Conservation (phyloP, 2,329 filamentous ascomycete genomes). For the Fusarium sp. region DNA sequence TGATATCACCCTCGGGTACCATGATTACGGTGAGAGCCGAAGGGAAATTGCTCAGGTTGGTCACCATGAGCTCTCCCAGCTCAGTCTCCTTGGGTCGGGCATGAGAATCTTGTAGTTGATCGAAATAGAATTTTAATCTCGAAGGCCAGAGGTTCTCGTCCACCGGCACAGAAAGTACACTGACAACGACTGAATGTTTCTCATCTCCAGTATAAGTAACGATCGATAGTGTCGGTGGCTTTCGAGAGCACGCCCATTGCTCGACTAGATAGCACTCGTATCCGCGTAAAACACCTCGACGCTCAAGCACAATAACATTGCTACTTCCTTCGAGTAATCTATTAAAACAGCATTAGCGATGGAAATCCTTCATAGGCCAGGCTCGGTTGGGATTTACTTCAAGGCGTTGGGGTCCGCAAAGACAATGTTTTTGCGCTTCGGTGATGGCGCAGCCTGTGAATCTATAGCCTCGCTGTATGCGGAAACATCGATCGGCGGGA, state of each 20-base stretch:
- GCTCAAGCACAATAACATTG: slow-evolving; percentile 78
- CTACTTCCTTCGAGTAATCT: slow-evolving; percentile 89
- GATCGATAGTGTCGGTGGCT: slow-evolving; percentile 90
- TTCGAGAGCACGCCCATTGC: slow-evolving; percentile 95
- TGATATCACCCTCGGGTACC: slow-evolving; percentile 87
- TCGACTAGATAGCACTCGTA: slow-evolving; percentile 96
- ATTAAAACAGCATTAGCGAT: slow-evolving; percentile 18
- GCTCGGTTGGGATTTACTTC: slow-evolving; percentile 53
- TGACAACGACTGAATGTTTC: slow-evolving; percentile 80
- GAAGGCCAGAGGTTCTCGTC: slow-evolving; percentile 85
- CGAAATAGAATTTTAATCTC: slow-evolving; percentile 84
- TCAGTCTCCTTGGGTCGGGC: slow-evolving; percentile 84
- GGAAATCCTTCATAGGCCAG: not conserved
- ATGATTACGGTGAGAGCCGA: slow-evolving; percentile 92
- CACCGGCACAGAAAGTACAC: slow-evolving; percentile 82
- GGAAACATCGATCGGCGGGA: slow-evolving; percentile 33
- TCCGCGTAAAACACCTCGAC: slow-evolving; percentile 75
- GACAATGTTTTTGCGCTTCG: slow-evolving; percentile 60
- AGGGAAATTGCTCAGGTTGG: slow-evolving; percentile 91
- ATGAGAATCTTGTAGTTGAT: slow-evolving; percentile 85
- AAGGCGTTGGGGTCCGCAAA: slow-evolving; percentile 70
- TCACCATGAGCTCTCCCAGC: slow-evolving; percentile 89
- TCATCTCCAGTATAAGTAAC: slow-evolving; percentile 92
- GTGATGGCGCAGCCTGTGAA: slow-evolving; percentile 15
- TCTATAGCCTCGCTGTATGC: slow-evolving; percentile 32